A percentile compares a stretch with the other conserved stretches of the same genome.
Evolutionary conservation across 208 protist species (phyloP).

Genomic region (Leishmania lainsoni): DNA sequence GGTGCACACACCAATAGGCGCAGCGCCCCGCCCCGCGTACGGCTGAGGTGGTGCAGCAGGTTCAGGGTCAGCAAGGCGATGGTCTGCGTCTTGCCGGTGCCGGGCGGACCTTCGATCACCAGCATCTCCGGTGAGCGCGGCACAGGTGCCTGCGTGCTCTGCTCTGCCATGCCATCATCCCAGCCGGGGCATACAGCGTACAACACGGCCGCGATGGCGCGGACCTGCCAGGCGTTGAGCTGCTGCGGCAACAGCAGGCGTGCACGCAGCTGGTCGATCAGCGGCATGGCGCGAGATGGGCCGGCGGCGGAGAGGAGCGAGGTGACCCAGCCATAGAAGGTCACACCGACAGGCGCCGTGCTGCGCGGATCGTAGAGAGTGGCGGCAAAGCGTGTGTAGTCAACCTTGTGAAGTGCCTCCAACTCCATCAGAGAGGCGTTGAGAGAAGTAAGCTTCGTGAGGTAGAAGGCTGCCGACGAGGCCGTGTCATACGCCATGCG

Average conservation of each 20-base stretch:
- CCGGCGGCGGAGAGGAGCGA: conserved; percentile 22
- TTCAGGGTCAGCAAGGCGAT: conserved; percentile 72
- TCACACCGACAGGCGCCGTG: conserved; percentile 32
- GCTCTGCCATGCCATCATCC: conserved; percentile 22
- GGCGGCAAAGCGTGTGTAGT: conserved; percentile 49
- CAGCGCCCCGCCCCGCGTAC: neutral
- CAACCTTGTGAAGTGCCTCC: conserved; percentile 52
- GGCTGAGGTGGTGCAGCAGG: conserved; percentile 59
- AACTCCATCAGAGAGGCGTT: conserved; percentile 46
- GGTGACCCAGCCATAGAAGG: conserved; percentile 36
- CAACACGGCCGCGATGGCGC: conserved; percentile 62
- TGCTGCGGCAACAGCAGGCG: conserved; percentile 39
- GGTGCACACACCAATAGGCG: conserved; percentile 82
- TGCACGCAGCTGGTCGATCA: conserved; percentile 20
- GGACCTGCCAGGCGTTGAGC: conserved; percentile 73
- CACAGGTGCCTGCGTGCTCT: neutral
- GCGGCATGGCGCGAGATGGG: conserved; percentile 8
- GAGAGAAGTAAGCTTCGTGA: conserved; percentile 57
- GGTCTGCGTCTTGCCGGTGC: conserved; percentile 93
- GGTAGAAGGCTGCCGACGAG: conserved; percentile 36
- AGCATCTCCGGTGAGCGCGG: conserved; percentile 49
- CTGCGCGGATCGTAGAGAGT: conserved; percentile 69
- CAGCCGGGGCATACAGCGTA: conserved; percentile 50
- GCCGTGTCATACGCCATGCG: conserved; percentile 34
- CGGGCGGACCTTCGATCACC: conserved; percentile 88